Evolutionary conservation across 257 asterid genomes (phyloP).

Genomic region (Solanum habrochaites): DNA sequence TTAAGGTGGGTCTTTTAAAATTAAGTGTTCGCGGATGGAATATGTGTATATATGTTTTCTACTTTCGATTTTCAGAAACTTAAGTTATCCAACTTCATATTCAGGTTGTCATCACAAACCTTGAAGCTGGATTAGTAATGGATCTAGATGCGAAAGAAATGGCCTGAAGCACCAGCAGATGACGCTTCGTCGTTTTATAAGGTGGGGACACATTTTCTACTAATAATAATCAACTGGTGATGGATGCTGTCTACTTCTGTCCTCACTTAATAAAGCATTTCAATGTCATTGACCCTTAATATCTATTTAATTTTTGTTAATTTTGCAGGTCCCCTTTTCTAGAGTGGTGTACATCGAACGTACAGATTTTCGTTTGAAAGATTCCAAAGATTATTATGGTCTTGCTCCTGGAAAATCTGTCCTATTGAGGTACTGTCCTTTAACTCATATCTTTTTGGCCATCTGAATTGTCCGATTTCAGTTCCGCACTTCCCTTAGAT

Average conservation of each 20-base stretch:
- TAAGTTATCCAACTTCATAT: neutral
- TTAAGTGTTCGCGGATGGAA: neutral
- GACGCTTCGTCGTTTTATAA: slow-evolving; percentile 56
- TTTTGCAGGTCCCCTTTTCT: slow-evolving; percentile 72
- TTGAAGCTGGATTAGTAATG: slow-evolving; percentile 51
- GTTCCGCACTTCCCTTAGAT: neutral
- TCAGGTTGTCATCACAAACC: slow-evolving; percentile 75
- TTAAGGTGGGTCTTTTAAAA: slow-evolving; percentile 43
- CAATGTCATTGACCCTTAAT: neutral
- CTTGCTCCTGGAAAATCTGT: slow-evolving; percentile 96
- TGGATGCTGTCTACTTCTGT: neutral
- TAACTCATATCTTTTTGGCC: neutral
- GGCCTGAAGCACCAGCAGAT: slow-evolving; percentile 85
- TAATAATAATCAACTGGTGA: neutral
- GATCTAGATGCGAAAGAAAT: slow-evolving; percentile 86
- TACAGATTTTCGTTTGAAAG: slow-evolving; percentile 75
- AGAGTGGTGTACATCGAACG: slow-evolving; percentile 73
- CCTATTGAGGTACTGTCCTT: slow-evolving; percentile 52
- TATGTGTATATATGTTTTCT: neutral
- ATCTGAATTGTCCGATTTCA: neutral
- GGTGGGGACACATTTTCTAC: slow-evolving; percentile 19
- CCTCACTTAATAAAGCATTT: neutral
- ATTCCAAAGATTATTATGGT: slow-evolving; percentile 94
- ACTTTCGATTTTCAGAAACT: neutral
- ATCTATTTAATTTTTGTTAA: neutral